Evolutionary conservation across 306 rosid species (phyloP).

Genomic region (Pueraria montana): DNA sequence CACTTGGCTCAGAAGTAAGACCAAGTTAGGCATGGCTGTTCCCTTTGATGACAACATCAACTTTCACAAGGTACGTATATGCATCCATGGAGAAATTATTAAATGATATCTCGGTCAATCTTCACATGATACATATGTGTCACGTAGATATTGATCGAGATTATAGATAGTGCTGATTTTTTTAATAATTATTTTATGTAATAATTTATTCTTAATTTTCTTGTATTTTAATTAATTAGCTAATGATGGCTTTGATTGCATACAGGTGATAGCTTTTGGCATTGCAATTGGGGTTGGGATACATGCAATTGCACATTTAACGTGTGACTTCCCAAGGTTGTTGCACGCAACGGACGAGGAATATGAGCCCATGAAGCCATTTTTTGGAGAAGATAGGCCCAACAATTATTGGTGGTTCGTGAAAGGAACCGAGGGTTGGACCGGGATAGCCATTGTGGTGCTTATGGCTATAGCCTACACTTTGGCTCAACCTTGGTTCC

Average conservation of each 20-base stretch:
- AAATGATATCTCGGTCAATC: neutral
- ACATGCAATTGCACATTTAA: constrained; percentile 77
- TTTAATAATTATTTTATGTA: no score
- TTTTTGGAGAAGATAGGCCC: constrained; percentile 70
- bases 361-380: constrained; percentile 70
- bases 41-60: constrained; percentile 93
- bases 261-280: constrained; percentile 79
- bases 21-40: constrained; percentile 71
- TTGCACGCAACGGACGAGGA: constrained; percentile 67
- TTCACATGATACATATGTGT: neutral
- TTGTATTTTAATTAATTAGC: neutral
- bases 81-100: neutral
- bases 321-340: constrained; percentile 86
- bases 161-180: no score
- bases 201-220: neutral
- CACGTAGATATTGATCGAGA: no score
- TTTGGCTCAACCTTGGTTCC: constrained; percentile 92
- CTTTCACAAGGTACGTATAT: constrained; percentile 76
- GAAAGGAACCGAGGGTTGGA: constrained; percentile 91
- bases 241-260: constrained; percentile 4
- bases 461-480: constrained; percentile 84
- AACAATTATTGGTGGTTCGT: constrained; percentile 93
- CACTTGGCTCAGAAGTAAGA: constrained; percentile 83
- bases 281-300: constrained; percentile 76
- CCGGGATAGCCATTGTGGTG: constrained; percentile 80